Evolutionary conservation across 1,139 yeast species (phyloP), one percentile per base, ranked within the genome.

Genomic region (Zygoascus sp.): DNA sequence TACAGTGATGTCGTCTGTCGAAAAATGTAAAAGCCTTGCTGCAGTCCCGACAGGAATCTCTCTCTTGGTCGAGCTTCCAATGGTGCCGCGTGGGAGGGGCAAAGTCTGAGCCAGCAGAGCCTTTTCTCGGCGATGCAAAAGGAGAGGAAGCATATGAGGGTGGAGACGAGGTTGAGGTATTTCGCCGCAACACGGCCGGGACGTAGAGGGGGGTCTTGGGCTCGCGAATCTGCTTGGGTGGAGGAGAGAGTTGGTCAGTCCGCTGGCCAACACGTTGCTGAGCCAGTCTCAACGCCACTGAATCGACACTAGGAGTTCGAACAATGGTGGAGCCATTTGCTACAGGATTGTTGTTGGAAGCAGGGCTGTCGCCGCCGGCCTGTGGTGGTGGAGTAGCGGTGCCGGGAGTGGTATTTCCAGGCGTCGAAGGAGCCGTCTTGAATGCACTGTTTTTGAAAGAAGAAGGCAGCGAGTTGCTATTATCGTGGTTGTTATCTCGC

Each of bases 1-100:
- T 77, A 63, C 97, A 90, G 67, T 90, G 97, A 62, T 90, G 97
- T 50, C 94, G 79, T 53, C 97, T 76, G 58, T 89, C 95, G 64
- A 87, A 78, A 35, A 66, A 55, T 4, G 68, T 58, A 50, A 69
- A 69, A 21, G 51, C 50, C 28, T 52, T 52, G 30, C 49, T 69
- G 66, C 97, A 89, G n/a, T 76, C 74, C n/a, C 77, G 75, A 63
- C 97, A 89, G 43, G 76, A 72, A 40, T 70, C 67, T 23, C 86
- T 79, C 13, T 75, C 63, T 41, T 75, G 76, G 63, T 89, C 95
- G 35, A 86, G 80, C 42, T 80, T 70, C 97, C 97, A 89, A 63
- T 89, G 96, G 35, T 68, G 74, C 59, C 84, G 80, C 43, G 85
- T 79, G 78, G 48, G 75, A 63, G 64, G 35, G 32, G 46, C 42